A percentile compares a stretch with the other conserved stretches of the same genome.
Conservation (phyloP, 129 eudicot species). For the Erigeron canadensis region DNA sequence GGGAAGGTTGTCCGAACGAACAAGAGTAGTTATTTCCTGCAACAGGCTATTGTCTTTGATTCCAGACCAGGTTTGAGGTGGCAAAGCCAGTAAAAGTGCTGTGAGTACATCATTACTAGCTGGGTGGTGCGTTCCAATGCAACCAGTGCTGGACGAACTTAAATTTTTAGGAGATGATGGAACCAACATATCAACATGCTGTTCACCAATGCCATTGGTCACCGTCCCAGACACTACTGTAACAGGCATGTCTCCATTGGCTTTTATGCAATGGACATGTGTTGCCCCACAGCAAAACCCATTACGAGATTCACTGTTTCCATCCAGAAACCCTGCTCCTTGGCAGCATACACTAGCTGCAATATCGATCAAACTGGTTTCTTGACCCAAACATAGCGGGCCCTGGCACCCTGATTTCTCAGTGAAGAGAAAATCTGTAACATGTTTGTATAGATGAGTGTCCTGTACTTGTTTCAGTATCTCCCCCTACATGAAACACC, state of each 20-base stretch:
- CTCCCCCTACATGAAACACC: slow-evolving; percentile 66
- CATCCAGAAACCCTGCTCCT: slow-evolving; percentile 75
- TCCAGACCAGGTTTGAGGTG: slow-evolving; percentile 84
- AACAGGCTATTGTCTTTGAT: slow-evolving; percentile 62
- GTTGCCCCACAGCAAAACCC: slow-evolving; percentile 72
- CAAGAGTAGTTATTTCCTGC: slow-evolving; percentile 53
- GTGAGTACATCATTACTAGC: slow-evolving; percentile 77
- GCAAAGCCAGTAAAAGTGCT: slow-evolving; percentile 78
- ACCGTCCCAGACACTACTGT: slow-evolving; percentile 82
- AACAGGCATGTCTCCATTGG: slow-evolving; percentile 53
- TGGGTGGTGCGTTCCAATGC: slow-evolving; percentile 69
- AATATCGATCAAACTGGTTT: slow-evolving; percentile 52
- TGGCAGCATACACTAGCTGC: slow-evolving; percentile 95
- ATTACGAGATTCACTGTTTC: slow-evolving; percentile 46
- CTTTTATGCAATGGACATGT: slow-evolving; percentile 55
- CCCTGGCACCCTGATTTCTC: slow-evolving; percentile 42
- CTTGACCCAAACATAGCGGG: slow-evolving; percentile 29
- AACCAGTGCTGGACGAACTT: slow-evolving; percentile 36
- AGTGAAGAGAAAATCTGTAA: slow-evolving; percentile 49
- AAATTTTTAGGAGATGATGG: slow-evolving; percentile 52
- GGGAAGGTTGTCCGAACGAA: slow-evolving; percentile 61
- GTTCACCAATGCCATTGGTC: slow-evolving; percentile 52
- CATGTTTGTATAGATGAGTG: slow-evolving; percentile 64
- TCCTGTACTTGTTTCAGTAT: slow-evolving; percentile 87
- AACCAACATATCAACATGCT: slow-evolving; percentile 69